Conservation (phyloP, 306 rosid species). For the Rosa chinensis region DNA sequence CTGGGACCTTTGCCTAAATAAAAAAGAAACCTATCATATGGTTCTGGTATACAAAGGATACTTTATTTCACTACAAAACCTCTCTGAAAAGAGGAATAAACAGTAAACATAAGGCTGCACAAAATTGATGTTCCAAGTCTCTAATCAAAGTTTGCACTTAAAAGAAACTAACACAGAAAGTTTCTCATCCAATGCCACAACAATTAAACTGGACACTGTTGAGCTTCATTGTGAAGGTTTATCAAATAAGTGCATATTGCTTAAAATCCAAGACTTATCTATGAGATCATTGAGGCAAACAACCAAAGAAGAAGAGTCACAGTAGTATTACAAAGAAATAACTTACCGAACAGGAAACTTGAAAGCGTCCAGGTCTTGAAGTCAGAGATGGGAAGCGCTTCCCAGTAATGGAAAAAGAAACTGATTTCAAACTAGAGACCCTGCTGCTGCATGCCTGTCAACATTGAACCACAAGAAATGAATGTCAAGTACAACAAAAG, state of each 20-base stretch:
- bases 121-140: not conserved
- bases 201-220: not conserved
- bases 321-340: not conserved
- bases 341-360: conserved; percentile 65
- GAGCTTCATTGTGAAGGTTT: not conserved
- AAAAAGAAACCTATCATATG: not conserved
- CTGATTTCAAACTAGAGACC: conserved; percentile 47
- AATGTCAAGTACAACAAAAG: conserved; percentile 1
- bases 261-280: not conserved
- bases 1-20: not conserved
- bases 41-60: not conserved
- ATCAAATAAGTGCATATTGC: not conserved
- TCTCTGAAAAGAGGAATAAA: not conserved
- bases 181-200: conserved; percentile 1
- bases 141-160: not conserved
- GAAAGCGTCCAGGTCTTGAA: conserved; percentile 46
- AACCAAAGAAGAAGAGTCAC: not conserved
- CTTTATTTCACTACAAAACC: not conserved
- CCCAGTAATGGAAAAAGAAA: conserved; percentile 58
- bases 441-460: conserved; percentile 50
- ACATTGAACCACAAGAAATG: conserved; percentile 30
- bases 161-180: not conserved
- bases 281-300: not conserved
- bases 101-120: not conserved
- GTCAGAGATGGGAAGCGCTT: conserved; percentile 50